Evolutionary conservation across 257 asterid species (phyloP), one percentile per base, ranked within the genome.

Genomic region (Nicotiana sylvestris): DNA sequence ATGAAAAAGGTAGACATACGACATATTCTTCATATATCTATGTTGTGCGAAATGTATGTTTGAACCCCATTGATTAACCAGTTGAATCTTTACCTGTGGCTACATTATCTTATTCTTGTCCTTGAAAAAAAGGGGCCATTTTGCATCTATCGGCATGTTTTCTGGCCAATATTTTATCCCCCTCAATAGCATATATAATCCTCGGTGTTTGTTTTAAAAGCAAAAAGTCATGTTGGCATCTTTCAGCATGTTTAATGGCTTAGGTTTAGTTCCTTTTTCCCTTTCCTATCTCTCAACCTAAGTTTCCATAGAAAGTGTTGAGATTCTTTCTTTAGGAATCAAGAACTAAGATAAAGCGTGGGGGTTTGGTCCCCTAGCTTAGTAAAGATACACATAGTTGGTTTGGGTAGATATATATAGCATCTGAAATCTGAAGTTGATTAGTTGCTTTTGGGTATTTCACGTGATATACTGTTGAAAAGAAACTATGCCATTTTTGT

Each of bases 101-200:
- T 12, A 11, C 58, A 72, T 70, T 46, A 82, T 82, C 81, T 57
- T 82, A 72, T 72, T 32, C 76, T 18, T 30, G 9, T 53, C 58
- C 18, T 53, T 51, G 17, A 12, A 51, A 51, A 51, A 12, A 51
- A 10, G 0, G 0, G 58, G 1, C 18, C 18, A 13, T 53, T 53
- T 53, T 12, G 51, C 1, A 43, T 43, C 51, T 43, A 43, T 43
- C 12, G 12, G 60, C 83, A 84, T 84, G 86, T 84, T 84, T 84
- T 79, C 60, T 79, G 84, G 86, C 77, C 72, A 60, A 69, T 30
- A 33, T 68, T 80, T 80, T 21, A 69, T 70, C 39, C 30, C 30
- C 81, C 83, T 77, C n/a, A 17, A 43, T 9, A 43, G 51, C 51
- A 29, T 21, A 21, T 21, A 21, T 46, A 15, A 21, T n/a, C 12